Evolutionary conservation across 2,329 filamentous ascomycete genomes (phyloP).

Genomic region (Talaromyces rugulosus): DNA sequence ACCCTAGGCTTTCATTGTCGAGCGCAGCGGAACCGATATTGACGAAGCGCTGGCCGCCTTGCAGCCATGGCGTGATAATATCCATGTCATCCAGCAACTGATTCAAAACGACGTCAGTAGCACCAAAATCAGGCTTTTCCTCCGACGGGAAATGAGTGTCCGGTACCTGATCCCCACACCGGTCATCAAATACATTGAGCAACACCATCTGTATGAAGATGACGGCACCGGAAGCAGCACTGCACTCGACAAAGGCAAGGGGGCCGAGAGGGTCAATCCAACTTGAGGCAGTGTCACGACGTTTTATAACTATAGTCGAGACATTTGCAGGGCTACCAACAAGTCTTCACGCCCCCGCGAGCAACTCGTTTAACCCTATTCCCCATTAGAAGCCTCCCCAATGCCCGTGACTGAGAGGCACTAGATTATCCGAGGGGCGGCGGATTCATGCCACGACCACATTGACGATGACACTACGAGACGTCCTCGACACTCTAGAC

Average conservation of each 20-base stretch:
- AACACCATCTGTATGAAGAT: slow-evolving; percentile 62
- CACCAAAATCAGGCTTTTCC: slow-evolving; percentile 74
- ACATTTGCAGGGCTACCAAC: background rate
- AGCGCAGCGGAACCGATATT: slow-evolving; percentile 82
- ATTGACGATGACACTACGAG: background rate
- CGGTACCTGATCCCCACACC: slow-evolving; percentile 70
- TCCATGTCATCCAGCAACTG: slow-evolving; percentile 82
- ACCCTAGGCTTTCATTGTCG: slow-evolving; percentile 67
- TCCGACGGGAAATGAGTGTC: slow-evolving; percentile 76
- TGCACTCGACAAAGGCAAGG: slow-evolving; percentile 32
- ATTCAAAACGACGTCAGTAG: slow-evolving; percentile 83
- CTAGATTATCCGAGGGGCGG: background rate
- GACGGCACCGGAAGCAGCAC: slow-evolving; percentile 27
- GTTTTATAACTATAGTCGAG: background rate
- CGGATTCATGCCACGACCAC: background rate
- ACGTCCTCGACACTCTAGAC: background rate
- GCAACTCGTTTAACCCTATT: background rate
- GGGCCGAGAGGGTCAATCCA: slow-evolving; percentile 21
- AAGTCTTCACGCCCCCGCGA: background rate
- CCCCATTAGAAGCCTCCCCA: background rate
- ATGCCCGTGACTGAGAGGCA: background rate
- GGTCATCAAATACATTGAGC: slow-evolving; percentile 70
- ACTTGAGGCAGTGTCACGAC: slow-evolving; percentile 18
- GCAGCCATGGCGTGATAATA: slow-evolving; percentile 77
- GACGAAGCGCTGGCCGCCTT: slow-evolving; percentile 81